Base-by-base conservation (phyloP, 139 green algal species). In the Mychonastes homosphaera region DNA sequence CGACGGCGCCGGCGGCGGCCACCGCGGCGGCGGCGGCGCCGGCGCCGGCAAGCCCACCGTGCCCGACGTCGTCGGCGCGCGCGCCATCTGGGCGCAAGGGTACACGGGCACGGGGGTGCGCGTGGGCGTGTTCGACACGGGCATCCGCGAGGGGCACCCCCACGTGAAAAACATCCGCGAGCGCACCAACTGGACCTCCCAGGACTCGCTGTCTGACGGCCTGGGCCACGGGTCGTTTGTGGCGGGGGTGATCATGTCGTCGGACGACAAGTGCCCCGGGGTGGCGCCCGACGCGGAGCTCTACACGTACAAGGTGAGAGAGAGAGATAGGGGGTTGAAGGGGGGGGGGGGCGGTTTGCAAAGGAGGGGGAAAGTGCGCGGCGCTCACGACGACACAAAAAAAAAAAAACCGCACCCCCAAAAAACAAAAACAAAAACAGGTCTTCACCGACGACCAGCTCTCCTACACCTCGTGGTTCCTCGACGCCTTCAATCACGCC, bases 401-500 rank as follows among this genome's bases (percentile, higher is more conserved):
- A 52, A 10, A 26, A 10, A 26, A 21, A 52, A 52, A 30, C 9
- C 26, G 10, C 15, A 29, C 10, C 26, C 26, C 10, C 15, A 52
- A 18, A n/a, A 52, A 52, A 44, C 44, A 23, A 10, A 8, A 19
- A 23, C 18, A 12, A 12, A 44, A 12, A 44, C 56, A 74, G 60
- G 65, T 75, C 19, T 78, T 78, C 60, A 78, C 70, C 21, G 63
- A 73, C 58, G 69, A 73, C 43, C 77, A 92, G 82, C 88, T 96
- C n/a, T 96, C 87, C 19, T 98, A 90, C 75, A 98, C 92, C 3
- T 93, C 79, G 48, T 99, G 93, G 93, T 98, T 98, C 66, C 70
- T 99, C 40, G 93, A 99, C 62, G 92, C 92, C 7, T 98, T 99
- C 82, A 99, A 99, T 67, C 97, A 98, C 65, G 92, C 92, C 63